Conservation (phyloP, 305 asterid species). For the Fraxinus nigra region DNA sequence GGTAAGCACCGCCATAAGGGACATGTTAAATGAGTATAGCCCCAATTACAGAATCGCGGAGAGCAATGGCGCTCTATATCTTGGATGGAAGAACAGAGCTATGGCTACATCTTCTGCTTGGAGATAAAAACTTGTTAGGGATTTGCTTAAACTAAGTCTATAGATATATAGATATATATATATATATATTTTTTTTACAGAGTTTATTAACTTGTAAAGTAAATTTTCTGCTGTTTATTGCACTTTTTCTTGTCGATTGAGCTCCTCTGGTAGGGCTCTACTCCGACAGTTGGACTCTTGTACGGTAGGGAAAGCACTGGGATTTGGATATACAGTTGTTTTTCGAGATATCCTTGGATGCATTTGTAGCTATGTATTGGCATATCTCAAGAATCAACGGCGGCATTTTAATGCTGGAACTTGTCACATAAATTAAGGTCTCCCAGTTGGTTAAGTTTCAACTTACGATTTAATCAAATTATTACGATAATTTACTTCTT, state of each 20-base stretch:
- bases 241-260: not conserved
- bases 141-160: not conserved
- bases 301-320: not conserved
- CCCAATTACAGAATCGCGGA: slow-evolving; percentile 51
- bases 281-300: slow-evolving; percentile 19
- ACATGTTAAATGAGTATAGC: slow-evolving; percentile 61
- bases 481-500: not conserved
- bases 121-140: slow-evolving; percentile 37
- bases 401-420: not conserved
- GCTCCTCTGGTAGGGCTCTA: not conserved
- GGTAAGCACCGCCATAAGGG: slow-evolving; percentile 43
- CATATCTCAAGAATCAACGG: not conserved
- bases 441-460: not conserved
- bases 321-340: not conserved
- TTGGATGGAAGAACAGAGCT: slow-evolving; percentile 79
- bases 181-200: not conserved
- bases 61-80: slow-evolving; percentile 59
- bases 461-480: not conserved
- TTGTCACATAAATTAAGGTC: not conserved
- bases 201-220: slow-evolving; percentile 24
- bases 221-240: slow-evolving; percentile 7
- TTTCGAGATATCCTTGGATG: not conserved
- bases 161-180: not conserved
- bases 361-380: not conserved
- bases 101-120: slow-evolving; percentile 72